These are phyloP conservation scores for Colletotrichum zoysiae DNA, from an alignment of 2,329 filamentous ascomycete species.

Conservation along the genomic window DNA sequence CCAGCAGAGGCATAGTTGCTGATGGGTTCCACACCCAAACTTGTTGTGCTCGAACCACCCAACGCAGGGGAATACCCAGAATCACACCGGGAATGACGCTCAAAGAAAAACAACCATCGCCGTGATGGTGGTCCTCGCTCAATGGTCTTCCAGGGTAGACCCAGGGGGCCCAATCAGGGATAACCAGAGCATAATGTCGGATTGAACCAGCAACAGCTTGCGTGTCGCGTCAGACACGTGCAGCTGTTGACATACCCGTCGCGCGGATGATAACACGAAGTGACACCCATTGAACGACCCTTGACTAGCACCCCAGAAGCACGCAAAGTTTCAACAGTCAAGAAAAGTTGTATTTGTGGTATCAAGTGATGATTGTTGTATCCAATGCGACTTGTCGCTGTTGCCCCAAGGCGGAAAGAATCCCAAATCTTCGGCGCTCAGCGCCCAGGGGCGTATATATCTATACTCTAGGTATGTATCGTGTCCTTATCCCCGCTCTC, in stretches of 20 bases:
- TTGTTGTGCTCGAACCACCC: background rate
- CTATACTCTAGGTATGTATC: conserved; percentile 32
- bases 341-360: conserved; percentile 17
- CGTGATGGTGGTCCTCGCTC: background rate
- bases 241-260: background rate
- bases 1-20: background rate
- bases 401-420: background rate
- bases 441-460: conserved; percentile 9
- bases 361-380: background rate
- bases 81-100: background rate
- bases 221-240: background rate
- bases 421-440: conserved; percentile 3
- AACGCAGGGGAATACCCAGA: background rate
- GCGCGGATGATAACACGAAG: background rate
- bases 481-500: background rate
- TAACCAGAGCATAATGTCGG: background rate
- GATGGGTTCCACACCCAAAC: background rate
- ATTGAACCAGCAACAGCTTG: background rate
- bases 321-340: background rate
- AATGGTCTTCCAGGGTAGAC: background rate
- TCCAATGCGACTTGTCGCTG: background rate
- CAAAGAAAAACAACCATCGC: background rate
- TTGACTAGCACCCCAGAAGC: background rate
- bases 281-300: background rate
- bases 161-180: background rate